Percentiles rank a stretch among this genome's conserved stretches.
These are phyloP conservation scores for Ehretia macrophylla DNA, from an alignment of 257 asterid species.

Conservation along the genomic window DNA sequence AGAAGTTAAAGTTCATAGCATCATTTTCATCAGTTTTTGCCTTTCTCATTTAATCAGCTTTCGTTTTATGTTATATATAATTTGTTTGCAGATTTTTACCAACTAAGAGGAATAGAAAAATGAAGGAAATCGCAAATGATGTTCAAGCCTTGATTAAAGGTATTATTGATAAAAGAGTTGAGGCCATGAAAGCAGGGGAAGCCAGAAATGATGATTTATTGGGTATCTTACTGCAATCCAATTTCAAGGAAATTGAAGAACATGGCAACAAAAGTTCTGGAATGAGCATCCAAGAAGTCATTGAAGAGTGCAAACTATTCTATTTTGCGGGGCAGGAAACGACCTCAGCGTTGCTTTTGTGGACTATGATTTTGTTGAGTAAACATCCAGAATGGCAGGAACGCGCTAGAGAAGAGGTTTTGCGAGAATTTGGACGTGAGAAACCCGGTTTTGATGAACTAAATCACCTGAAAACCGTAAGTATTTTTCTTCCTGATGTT, in stretches of 20 bases:
- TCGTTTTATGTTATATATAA: no score
- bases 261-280: slow-evolving; percentile 10
- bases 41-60: no score
- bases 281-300: slow-evolving; percentile 15
- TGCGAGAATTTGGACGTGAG: slow-evolving; percentile 19
- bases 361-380: slow-evolving; percentile 36
- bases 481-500: background rate
- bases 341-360: slow-evolving; percentile 26
- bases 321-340: slow-evolving; percentile 51
- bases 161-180: slow-evolving; percentile 20
- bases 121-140: slow-evolving; percentile 26
- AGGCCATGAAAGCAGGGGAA: slow-evolving; percentile 14
- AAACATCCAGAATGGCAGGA: slow-evolving; percentile 36
- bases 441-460: slow-evolving; percentile 28
- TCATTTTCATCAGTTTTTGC: no score
- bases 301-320: slow-evolving; percentile 45
- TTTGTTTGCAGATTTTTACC: slow-evolving; percentile 29
- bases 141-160: slow-evolving; percentile 12
- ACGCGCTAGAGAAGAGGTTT: slow-evolving; percentile 40
- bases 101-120: slow-evolving; percentile 32
- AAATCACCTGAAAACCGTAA: slow-evolving; percentile 35
- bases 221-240: slow-evolving; percentile 20
- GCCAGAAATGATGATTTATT: slow-evolving; percentile 10
- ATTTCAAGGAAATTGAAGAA: slow-evolving; percentile 14
- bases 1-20: no score